phyloP scores from a whole-genome alignment of 805 yeast genomes.

The Danielia oregonensis region DNA sequence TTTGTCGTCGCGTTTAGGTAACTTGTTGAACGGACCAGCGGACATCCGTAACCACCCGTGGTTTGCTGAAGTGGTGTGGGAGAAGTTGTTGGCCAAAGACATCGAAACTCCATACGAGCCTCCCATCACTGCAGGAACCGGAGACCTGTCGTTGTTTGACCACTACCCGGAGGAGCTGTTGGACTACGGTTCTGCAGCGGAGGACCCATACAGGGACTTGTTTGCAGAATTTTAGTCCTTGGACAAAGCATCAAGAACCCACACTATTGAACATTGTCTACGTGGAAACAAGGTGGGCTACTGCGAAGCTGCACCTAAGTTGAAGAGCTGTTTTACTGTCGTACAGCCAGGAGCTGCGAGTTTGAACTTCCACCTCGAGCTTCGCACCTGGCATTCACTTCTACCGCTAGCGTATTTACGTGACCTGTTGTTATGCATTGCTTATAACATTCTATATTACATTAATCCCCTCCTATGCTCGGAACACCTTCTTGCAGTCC shows the following conservation, averaged over 20 bases:
- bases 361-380: too few species aligned
- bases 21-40: constrained; percentile 53
- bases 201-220: constrained; percentile 34
- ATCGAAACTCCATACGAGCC: constrained; percentile 66
- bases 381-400: too few species aligned
- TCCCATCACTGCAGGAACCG: constrained; percentile 61
- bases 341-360: too few species aligned
- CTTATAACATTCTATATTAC: constrained; percentile 1
- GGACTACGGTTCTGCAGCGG: constrained; percentile 38
- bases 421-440: too few species aligned
- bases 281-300: too few species aligned
- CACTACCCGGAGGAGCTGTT: constrained; percentile 44
- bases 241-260: too few species aligned
- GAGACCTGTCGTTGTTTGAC: constrained; percentile 47
- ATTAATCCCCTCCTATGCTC: constrained; percentile 18
- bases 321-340: too few species aligned
- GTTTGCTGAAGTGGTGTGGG: constrained; percentile 63
- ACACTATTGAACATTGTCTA: too few species aligned
- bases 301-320: too few species aligned
- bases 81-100: constrained; percentile 49
- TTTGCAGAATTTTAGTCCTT: constrained; percentile 33
- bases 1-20: constrained; percentile 54
- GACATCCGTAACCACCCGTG: constrained; percentile 56
- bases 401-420: not conserved
- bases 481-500: constrained; percentile 74